A percentile compares a stretch with the other conserved stretches of the same genome.
Evolutionary conservation across 495 filamentous ascomycete genomes (phyloP).

Genomic region (Cudoniella acicularis): DNA sequence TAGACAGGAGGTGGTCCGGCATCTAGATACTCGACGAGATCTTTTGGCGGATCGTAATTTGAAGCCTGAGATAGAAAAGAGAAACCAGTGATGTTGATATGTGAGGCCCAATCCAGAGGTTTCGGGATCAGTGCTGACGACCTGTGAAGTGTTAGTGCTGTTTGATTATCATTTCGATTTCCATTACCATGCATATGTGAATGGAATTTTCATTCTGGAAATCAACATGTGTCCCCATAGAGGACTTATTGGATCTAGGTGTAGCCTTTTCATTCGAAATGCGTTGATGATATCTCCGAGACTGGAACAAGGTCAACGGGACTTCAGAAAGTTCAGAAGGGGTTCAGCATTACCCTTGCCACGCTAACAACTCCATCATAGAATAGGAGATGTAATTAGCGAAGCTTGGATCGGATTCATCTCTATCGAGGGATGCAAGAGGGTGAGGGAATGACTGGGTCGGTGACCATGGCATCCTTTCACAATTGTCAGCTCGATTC

Average conservation of each 20-base stretch:
- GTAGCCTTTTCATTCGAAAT: conserved; percentile 60
- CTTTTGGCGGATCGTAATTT: conserved; percentile 57
- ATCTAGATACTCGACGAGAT: conserved; percentile 59
- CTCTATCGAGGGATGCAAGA: conserved; percentile 47
- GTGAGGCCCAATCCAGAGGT: conserved; percentile 68
- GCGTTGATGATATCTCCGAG: conserved; percentile 50
- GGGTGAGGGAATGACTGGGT: conserved; percentile 54
- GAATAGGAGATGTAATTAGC: conserved; percentile 73
- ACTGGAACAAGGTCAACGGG: conserved; percentile 37
- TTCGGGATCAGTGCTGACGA: conserved; percentile 76
- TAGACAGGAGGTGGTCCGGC: conserved; percentile 70
- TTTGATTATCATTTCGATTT: not conserved
- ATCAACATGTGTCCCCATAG: conserved; percentile 63
- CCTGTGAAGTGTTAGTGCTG: conserved; percentile 29
- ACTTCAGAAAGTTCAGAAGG: not conserved
- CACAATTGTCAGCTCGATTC: conserved; percentile 14
- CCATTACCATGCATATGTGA: conserved; percentile 68
- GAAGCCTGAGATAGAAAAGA: conserved; percentile 63
- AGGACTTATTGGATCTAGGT: conserved; percentile 61
- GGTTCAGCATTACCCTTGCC: conserved; percentile 52
- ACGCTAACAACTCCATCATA: conserved; percentile 72
- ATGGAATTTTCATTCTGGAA: conserved; percentile 60
- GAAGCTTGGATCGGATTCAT: conserved; percentile 44
- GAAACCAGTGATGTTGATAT: conserved; percentile 71
- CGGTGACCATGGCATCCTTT: conserved; percentile 57